These are phyloP conservation scores for Trichoderma asperellum DNA, from an alignment of 2,329 filamentous ascomycete genomes.

Conservation along the genomic window DNA sequence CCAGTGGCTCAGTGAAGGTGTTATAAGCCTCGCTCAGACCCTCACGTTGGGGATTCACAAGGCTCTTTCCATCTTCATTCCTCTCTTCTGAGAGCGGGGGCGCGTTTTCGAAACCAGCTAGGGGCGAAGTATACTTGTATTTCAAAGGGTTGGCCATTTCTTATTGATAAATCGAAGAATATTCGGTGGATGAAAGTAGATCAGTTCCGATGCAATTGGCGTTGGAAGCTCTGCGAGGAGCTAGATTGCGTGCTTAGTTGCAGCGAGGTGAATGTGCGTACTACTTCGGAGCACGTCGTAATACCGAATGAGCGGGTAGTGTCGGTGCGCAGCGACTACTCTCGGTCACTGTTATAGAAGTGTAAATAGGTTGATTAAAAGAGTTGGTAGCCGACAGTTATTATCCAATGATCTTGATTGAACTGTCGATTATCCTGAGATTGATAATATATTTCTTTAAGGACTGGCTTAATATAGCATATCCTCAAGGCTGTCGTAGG, in stretches of 20 bases:
- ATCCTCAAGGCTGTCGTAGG: neutral
- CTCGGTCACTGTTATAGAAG: neutral
- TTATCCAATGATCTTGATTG: neutral
- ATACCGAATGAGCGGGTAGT: conserved; percentile 18
- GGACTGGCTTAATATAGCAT: neutral
- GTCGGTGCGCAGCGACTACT: neutral
- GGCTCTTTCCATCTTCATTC: conserved; percentile 76
- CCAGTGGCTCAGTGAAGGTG: conserved; percentile 68
- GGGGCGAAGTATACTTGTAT: conserved; percentile 29
- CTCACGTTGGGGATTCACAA: conserved; percentile 66
- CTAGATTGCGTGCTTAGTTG: conserved; percentile 11
- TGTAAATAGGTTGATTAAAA: neutral
- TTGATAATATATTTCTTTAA: neutral
- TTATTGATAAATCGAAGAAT: neutral
- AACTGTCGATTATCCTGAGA: neutral
- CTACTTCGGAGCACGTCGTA: conserved; percentile 5
- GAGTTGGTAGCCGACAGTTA: neutral
- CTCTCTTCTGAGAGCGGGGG: conserved; percentile 61
- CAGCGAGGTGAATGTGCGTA: neutral
- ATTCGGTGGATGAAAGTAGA: neutral
- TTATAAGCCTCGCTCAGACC: conserved; percentile 70
- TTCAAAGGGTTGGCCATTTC: conserved; percentile 22
- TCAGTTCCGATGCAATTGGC: neutral
- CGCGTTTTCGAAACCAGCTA: conserved; percentile 61
- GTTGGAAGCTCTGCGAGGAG: conserved; percentile 1